A percentile compares a stretch with the other conserved stretches of the same genome.
phyloP scores from a whole-genome alignment of 1,284 basidiomycete species.

The Veloporphyrellus conicus region DNA sequence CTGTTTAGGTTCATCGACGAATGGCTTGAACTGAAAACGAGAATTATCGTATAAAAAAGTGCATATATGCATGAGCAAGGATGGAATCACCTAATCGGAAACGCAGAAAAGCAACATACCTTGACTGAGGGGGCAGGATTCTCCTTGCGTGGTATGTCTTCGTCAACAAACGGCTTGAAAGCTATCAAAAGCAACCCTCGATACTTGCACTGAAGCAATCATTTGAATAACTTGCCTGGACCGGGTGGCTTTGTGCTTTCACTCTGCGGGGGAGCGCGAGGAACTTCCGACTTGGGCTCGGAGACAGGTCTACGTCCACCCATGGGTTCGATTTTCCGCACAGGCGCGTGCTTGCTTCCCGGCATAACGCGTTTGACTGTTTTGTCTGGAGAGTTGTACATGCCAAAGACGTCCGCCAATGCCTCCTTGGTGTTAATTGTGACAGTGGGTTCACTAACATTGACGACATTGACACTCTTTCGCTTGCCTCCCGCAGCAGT shows the following conservation, averaged over 20 bases:
- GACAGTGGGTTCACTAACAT: slow-evolving; percentile 53
- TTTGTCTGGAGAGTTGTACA: slow-evolving; percentile 87
- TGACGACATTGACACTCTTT: slow-evolving; percentile 34
- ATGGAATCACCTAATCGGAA: neutral
- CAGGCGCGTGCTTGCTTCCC: slow-evolving; percentile 68
- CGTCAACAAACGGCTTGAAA: slow-evolving; percentile 60
- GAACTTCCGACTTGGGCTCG: slow-evolving; percentile 21
- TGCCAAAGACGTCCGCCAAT: slow-evolving; percentile 86
- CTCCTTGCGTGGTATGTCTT: slow-evolving; percentile 46
- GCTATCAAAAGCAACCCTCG: slow-evolving; percentile 30
- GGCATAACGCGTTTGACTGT: slow-evolving; percentile 51
- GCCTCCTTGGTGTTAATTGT: slow-evolving; percentile 89
- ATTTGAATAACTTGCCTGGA: slow-evolving; percentile 33
- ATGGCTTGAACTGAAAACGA: slow-evolving; percentile 44
- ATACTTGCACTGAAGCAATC: neutral
- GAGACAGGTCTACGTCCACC: slow-evolving; percentile 23
- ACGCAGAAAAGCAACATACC: slow-evolving; percentile 30
- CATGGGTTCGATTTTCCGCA: slow-evolving; percentile 56
- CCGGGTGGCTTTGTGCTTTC: slow-evolving; percentile 41
- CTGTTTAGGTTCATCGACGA: slow-evolving; percentile 40
- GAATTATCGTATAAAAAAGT: neutral
- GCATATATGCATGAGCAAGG: slow-evolving; percentile 7
- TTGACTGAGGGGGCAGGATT: slow-evolving; percentile 48
- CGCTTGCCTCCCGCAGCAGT: slow-evolving; percentile 33
- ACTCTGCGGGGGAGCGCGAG: slow-evolving; percentile 36